These are phyloP conservation scores for Gillenia trifoliata DNA, from an alignment of 306 rosid species.

Conservation along the genomic window DNA sequence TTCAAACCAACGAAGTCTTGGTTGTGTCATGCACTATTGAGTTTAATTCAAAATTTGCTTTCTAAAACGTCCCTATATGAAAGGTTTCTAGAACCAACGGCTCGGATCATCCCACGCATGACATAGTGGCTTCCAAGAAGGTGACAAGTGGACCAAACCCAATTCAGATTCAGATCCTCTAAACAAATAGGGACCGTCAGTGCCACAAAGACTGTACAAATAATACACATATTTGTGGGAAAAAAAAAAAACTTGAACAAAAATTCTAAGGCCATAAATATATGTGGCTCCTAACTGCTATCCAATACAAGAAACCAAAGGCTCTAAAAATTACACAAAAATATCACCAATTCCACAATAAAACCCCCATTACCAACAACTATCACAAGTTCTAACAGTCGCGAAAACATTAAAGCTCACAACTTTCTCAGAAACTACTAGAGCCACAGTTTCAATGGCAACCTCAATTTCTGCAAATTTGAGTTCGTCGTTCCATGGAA, in stretches of 20 bases:
- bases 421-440: background rate
- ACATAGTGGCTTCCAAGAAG: background rate
- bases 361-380: constrained; percentile 31
- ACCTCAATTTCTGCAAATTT: constrained; percentile 56
- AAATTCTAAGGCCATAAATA: background rate
- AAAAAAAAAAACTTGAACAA: background rate
- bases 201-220: background rate
- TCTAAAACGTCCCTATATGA: background rate
- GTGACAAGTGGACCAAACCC: constrained; percentile 29
- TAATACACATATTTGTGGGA: background rate
- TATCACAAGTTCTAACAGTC: constrained; percentile 8
- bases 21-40: background rate
- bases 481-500: constrained; percentile 66
- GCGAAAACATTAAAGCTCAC: background rate
- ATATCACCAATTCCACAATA: constrained; percentile 36
- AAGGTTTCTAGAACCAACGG: background rate
- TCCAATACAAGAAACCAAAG: constrained; percentile 57
- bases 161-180: constrained; percentile 32
- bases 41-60: background rate
- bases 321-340: constrained; percentile 57
- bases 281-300: constrained; percentile 28
- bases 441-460: constrained; percentile 42
- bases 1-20: background rate
- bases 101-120: constrained; percentile 2
- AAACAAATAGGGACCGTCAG: constrained; percentile 19